Evolutionary conservation across 75 land plant species (phyloP).

Genomic region (Isoetes taiwanensis): DNA sequence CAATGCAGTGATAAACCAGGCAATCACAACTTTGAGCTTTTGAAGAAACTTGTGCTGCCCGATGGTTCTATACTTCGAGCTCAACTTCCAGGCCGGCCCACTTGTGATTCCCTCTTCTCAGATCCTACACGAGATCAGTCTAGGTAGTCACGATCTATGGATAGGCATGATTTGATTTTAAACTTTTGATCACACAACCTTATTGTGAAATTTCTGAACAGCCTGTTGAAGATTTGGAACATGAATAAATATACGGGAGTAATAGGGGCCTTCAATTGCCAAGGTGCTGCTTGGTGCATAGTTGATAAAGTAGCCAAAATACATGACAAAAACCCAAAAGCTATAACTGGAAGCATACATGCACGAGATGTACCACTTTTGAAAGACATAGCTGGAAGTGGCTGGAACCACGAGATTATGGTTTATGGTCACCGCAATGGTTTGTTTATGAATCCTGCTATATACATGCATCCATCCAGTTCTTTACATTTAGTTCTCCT

Average conservation of each 20-base stretch:
- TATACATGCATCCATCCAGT: too few species aligned
- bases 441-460: too few species aligned
- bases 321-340: not conserved
- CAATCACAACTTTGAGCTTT: slow-evolving; percentile 50
- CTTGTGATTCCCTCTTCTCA: slow-evolving; percentile 65
- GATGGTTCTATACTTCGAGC: slow-evolving; percentile 81
- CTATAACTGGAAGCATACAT: not conserved
- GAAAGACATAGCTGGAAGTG: not conserved
- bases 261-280: not conserved
- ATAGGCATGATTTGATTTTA: too few species aligned
- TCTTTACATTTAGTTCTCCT: too few species aligned
- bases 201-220: too few species aligned
- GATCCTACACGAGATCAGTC: slow-evolving; percentile 82
- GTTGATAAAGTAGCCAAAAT: not conserved
- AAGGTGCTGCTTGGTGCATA: slow-evolving; percentile 22
- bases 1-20: slow-evolving; percentile 72
- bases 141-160: too few species aligned
- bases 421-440: slow-evolving; percentile 8
- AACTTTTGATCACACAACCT: too few species aligned
- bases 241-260: slow-evolving; percentile 3
- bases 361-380: not conserved
- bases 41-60: slow-evolving; percentile 66
- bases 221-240: not conserved
- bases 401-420: not conserved
- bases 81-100: slow-evolving; percentile 73